Evolutionary conservation across 192 early-diverging fungal species (phyloP), one percentile per base, ranked within the genome.

Genomic region (Cetraspora pellucida): DNA sequence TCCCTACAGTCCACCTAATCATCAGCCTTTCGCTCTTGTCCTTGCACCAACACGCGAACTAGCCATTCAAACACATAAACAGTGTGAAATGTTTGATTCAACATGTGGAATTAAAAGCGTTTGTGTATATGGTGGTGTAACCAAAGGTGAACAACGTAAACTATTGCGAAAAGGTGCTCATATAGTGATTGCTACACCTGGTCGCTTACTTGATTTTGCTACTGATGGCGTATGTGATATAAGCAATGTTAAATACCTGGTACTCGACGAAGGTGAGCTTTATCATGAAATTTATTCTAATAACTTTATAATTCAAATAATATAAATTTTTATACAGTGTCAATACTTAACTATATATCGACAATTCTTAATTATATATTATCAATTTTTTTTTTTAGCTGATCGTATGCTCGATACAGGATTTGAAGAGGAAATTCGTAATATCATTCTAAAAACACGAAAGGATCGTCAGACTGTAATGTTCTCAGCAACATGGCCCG

Each of bases 371-470:
- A n/a, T 19, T 52, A 52, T 16, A 52, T 52, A 19, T 19, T 59
- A 31, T 49, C 4, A 8, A 21, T 55, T 16, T 31, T 63, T 64
- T 16, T 75, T 23, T 49, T 19, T 63, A 76, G 96, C 95, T 50
- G 97, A 99, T 86, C 92, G 96, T 73, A 99, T 97, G 97, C 84
- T 99, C 74, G 96, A 99, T 76, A 89, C 90, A 74, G 96, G 95
- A 46, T 97, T 97, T 84, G 94, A 98, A 77, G 89, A 93, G 67
- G 94, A 91, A 59, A 95, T 99, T 72, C 89, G 90, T 59, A 90
- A 90, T 30, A 98, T 99, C 74, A 88, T 97, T 55, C 82, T 82
- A 25, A 91, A 95, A 77, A 88, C 93, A 57, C 87, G 88, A 63
- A 84, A 85, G 25, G 83, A 88, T 59, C 92, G 95, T 23, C 96